Conservation (phyloP, 1,284 basidiomycete genomes). For the Malassezia nana region DNA sequence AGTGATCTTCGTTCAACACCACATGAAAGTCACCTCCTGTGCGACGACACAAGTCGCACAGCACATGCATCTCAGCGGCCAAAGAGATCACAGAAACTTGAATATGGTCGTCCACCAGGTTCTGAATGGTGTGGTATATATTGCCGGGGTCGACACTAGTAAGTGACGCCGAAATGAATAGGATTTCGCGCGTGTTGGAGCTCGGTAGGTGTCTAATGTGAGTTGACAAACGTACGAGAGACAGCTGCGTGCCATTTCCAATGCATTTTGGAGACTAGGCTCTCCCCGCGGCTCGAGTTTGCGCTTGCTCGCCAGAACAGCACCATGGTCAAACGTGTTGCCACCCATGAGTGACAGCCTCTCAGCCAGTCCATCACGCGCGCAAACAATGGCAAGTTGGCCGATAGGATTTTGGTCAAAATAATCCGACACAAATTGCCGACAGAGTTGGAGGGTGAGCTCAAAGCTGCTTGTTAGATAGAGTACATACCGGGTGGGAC, state of each 20-base stretch:
- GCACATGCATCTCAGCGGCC: slow-evolving; percentile 92
- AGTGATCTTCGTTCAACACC: slow-evolving; percentile 91
- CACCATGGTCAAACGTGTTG: slow-evolving; percentile 85
- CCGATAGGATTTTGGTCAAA: slow-evolving; percentile 98
- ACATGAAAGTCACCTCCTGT: slow-evolving; percentile 57
- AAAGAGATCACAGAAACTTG: slow-evolving; percentile 83
- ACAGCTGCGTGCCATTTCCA: slow-evolving; percentile 64
- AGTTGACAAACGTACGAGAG: slow-evolving; percentile 53
- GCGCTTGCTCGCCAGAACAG: slow-evolving; percentile 71
- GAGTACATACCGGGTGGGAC: slow-evolving; percentile 60
- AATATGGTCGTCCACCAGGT: slow-evolving; percentile 65
- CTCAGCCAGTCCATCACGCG: slow-evolving; percentile 44
- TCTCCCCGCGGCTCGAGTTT: slow-evolving; percentile 82
- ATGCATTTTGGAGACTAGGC: slow-evolving; percentile 87
- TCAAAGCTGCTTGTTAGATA: slow-evolving; percentile 45
- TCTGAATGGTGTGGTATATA: slow-evolving; percentile 79
- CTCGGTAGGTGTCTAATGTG: slow-evolving; percentile 66
- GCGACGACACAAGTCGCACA: slow-evolving; percentile 59
- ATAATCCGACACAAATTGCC: slow-evolving; percentile 84
- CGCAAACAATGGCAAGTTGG: slow-evolving; percentile 53
- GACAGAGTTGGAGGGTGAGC: slow-evolving; percentile 66
- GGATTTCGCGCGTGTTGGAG: slow-evolving; percentile 85
- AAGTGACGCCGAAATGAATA: slow-evolving; percentile 84
- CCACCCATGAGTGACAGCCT: slow-evolving; percentile 59
- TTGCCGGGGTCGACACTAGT: slow-evolving; percentile 95